Evolutionary conservation across 2,329 filamentous ascomycete species (phyloP), one percentile per base, ranked within the genome.

Genomic region (Fusarium austroafricanum): DNA sequence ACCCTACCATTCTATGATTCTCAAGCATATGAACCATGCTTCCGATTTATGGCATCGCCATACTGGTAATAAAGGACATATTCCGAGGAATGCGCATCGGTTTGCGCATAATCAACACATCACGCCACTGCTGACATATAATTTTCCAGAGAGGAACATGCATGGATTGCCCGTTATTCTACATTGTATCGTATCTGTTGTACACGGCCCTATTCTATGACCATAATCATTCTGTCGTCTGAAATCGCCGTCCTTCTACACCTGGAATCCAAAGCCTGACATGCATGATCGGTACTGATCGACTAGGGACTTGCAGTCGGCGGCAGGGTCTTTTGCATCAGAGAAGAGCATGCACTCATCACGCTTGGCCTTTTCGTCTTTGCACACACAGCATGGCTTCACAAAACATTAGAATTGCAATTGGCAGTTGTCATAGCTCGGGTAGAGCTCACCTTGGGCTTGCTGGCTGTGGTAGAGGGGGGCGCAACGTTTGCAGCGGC

Each of bases 341-440:
- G 93, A 97, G 84, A 98, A 97, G 57, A 99, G 92, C 95, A 99
- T 98, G 85, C 96, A 99, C 82, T 99, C 94, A 83, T 99, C 96
- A 68, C 96, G 93, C 73, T 87, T 87, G 38, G 92, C 86, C 81
- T 99, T 99, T 80, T 99, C 94, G 43, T 96, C 89, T 78, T 94
- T 97, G 88, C 96, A 99, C 29, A 98, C 96, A 79, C 96, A 98
- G 87, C 96, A 98, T 42, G 95, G 95, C 93, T 97, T 61, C 2
- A n/a, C 7, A 6, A 11, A 6, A 3, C 18, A 14, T 71, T 26
- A 69, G 66, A 18, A 61, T 46, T 17, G 45, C 42, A 45, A 64
- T 67, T 64, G 63, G 40, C 44, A 75, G 61, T 49, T 26, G 29
- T 17, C 37, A 18, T 38, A 35, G 15, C 6, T 31, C 23, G 23